Percentiles rank a stretch among this genome's conserved stretches.
These are phyloP conservation scores for Pseudonectria foliicola DNA, from an alignment of 2,329 filamentous ascomycete genomes.

Conservation along the genomic window DNA sequence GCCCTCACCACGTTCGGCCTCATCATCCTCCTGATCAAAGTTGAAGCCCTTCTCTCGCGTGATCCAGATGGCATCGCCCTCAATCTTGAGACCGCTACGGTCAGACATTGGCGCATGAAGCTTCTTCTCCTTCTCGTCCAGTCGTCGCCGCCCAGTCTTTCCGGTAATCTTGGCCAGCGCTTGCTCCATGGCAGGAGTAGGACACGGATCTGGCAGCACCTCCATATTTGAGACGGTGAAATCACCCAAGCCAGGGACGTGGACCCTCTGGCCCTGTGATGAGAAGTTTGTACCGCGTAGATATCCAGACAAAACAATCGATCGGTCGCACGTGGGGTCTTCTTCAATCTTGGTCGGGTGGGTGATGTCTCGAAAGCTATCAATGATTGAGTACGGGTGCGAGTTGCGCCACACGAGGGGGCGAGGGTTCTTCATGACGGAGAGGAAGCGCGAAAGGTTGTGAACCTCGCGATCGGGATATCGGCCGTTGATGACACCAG, in stretches of 20 bases:
- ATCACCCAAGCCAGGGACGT: constrained; percentile 89
- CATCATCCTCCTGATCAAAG: constrained; percentile 62
- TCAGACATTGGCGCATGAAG: constrained; percentile 98
- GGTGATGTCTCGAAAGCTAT: constrained; percentile 92
- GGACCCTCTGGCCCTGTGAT: constrained; percentile 75
- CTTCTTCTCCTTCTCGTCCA: constrained; percentile 96
- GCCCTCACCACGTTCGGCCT: constrained; percentile 76
- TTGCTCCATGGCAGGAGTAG: constrained; percentile 85
- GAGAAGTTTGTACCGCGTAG: constrained; percentile 91
- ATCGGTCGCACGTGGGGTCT: constrained; percentile 82
- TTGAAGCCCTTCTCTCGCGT: constrained; percentile 64
- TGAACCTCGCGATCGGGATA: constrained; percentile 96
- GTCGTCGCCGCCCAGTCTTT: constrained; percentile 68
- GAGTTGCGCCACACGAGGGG: constrained; percentile 96
- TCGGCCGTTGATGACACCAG: constrained; percentile 89
- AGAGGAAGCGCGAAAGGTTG: constrained; percentile 90
- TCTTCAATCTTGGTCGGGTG: constrained; percentile 87
- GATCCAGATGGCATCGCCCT: constrained; percentile 94
- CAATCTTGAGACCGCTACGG: constrained; percentile 89
- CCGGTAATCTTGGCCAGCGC: constrained; percentile 77
- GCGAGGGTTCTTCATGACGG: constrained; percentile 97
- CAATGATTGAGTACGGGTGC: constrained; percentile 87
- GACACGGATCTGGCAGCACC: constrained; percentile 85
- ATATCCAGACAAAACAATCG: constrained; percentile 87
- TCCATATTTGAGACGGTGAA: constrained; percentile 79